Evolutionary conservation across 2,329 filamentous ascomycete genomes (phyloP).

Genomic region (Neonectria magnoliae): DNA sequence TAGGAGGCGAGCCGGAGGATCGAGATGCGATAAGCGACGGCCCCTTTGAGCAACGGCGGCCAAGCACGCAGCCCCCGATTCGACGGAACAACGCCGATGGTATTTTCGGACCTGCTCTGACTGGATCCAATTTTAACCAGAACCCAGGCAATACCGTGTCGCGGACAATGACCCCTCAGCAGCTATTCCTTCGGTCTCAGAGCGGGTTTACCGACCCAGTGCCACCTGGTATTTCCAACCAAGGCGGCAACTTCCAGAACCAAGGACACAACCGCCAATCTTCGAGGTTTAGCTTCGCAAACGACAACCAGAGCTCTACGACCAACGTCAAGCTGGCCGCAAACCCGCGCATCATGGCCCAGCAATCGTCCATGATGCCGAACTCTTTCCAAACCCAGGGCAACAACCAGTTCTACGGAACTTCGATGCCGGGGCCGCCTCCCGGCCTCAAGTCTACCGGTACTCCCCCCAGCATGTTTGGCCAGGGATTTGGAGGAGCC

Average conservation of each 20-base stretch:
- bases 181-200: slow-evolving; percentile 75
- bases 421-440: slow-evolving; percentile 89
- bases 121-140: slow-evolving; percentile 58
- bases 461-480: slow-evolving; percentile 94
- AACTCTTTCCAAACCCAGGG: slow-evolving; percentile 68
- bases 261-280: slow-evolving; percentile 82
- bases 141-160: slow-evolving; percentile 64
- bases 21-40: slow-evolving; percentile 65
- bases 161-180: slow-evolving; percentile 82
- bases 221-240: slow-evolving; percentile 65
- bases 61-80: slow-evolving; percentile 80
- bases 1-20: slow-evolving; percentile 94
- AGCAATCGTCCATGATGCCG: slow-evolving; percentile 89
- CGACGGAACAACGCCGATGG: slow-evolving; percentile 69
- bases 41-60: slow-evolving; percentile 66
- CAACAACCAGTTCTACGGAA: slow-evolving; percentile 79
- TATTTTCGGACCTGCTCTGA: slow-evolving; percentile 63
- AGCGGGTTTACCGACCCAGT: slow-evolving; percentile 68
- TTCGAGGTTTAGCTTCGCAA: slow-evolving; percentile 88
- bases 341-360: slow-evolving; percentile 83
- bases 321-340: slow-evolving; percentile 77
- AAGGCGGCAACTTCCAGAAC: slow-evolving; percentile 60
- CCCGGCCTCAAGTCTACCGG: slow-evolving; percentile 95
- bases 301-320: slow-evolving; percentile 67
- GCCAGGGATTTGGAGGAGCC: slow-evolving; percentile 83